Base-by-base conservation (phyloP, 345 rosid species). In the Camelina sativa region DNA sequence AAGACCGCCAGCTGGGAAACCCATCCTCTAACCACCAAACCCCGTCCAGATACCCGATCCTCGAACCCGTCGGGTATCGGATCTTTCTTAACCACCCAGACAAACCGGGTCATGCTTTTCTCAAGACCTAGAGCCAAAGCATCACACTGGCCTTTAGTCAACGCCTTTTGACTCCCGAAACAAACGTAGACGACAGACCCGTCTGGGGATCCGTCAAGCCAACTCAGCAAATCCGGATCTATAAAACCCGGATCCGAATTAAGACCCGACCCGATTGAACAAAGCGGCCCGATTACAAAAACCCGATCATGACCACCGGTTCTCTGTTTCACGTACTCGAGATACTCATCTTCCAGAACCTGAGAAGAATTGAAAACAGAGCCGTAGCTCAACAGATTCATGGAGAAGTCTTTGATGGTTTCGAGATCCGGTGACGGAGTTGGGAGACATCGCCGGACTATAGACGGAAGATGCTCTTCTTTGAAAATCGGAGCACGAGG, bases 1-100 rank as follows among this genome's bases (percentile, higher is more conserved):
- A 91, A 76, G 8, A 89, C 56, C 28, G 2, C 41, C 66, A 73
- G 81, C 69, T 91, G 94, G 0, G 88, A 86, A 2, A 77, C 92
- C 97, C 94, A 91, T 2, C 80, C 89, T n/a, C 56, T 76, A 0
- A 82, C 34, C 11, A 87, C 81, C 40, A 75, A 0, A 74, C 85
- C 56, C 83, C 84, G 16, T 76, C 82, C 71, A 77, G 85, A 35
- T 81, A 85, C 74, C 86, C 86, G 6, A 5, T 81, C 81, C 67
- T 84, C 88, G n/a, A 86, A 85, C 73, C 85, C 85, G 0, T 81
- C 80, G 15, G 85, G 88, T 15, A 86, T 44, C 35, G 28, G 20
- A 80, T 87, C 81, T 59, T 76, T 46, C 51, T 86, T 89, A 32
- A 85, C 88, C 2, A 86, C 89, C 94, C 94, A 91, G 7, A 88